Percentiles rank a stretch among this genome's conserved stretches.
These are phyloP conservation scores for Pichia deserticola DNA, from an alignment of 805 yeast species.

Conservation along the genomic window DNA sequence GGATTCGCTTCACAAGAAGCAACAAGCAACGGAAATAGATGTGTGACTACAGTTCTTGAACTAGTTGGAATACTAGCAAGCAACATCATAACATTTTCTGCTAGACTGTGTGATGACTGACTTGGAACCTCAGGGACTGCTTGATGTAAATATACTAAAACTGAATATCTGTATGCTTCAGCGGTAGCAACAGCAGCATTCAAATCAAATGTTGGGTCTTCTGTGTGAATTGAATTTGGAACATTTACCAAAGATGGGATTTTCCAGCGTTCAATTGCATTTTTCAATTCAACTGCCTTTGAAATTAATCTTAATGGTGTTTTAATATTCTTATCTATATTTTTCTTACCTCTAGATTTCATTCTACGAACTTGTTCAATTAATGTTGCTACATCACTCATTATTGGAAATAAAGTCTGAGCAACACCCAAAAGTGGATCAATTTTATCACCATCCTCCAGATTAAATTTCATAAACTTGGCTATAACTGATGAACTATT, in stretches of 20 bases:
- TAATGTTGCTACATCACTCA: conserved; percentile 55
- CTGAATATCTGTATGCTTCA: conserved; percentile 57
- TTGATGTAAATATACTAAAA: conserved; percentile 55
- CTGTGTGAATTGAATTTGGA: conserved; percentile 17
- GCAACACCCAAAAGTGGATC: conserved; percentile 67
- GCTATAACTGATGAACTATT: conserved; percentile 29
- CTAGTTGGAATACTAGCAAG: conserved; percentile 56
- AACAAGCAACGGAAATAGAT: conserved; percentile 57
- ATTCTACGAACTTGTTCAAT: conserved; percentile 39
- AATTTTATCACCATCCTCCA: conserved; percentile 32
- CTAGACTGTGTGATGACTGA: conserved; percentile 43
- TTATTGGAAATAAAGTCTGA: conserved; percentile 53
- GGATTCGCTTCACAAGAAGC: conserved; percentile 59
- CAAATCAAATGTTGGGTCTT: conserved; percentile 46
- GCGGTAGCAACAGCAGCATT: conserved; percentile 61
- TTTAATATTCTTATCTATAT: conserved; percentile 11
- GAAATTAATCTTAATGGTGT: conserved; percentile 44
- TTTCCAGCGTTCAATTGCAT: conserved; percentile 49
- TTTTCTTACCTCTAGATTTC: conserved; percentile 13
- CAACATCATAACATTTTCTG: conserved; percentile 52
- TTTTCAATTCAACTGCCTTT: conserved; percentile 46
- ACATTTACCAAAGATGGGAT: conserved; percentile 36
- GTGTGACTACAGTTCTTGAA: conserved; percentile 49
- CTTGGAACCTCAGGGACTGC: conserved; percentile 66
- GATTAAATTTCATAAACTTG: conserved; percentile 32